Percentiles rank a stretch among this genome's conserved stretches.
phyloP scores from a whole-genome alignment of 306 rosid genomes.

The Arachis hypogaea region DNA sequence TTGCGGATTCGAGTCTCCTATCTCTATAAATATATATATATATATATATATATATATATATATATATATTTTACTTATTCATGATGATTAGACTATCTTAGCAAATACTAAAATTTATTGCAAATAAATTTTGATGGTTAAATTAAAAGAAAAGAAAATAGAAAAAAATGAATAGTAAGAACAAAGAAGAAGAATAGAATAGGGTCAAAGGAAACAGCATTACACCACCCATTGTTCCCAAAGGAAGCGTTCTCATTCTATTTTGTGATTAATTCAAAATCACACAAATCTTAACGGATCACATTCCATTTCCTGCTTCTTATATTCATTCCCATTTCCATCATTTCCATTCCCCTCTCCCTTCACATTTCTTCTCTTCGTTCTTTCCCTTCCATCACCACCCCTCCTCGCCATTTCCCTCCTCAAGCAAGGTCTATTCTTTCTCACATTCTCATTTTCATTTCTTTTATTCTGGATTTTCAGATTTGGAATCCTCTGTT shows the following conservation, averaged over 20 bases:
- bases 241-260: background rate
- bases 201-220: no score
- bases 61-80: no score
- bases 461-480: background rate
- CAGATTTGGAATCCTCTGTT: background rate
- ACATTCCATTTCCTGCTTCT: constrained; percentile 44
- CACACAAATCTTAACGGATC: constrained; percentile 58
- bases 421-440: constrained; percentile 53
- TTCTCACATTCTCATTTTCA: background rate
- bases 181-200: no score
- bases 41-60: no score
- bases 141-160: no score
- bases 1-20: no score
- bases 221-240: background rate
- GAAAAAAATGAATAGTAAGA: no score
- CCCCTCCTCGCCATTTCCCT: constrained; percentile 43
- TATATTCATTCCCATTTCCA: constrained; percentile 44
- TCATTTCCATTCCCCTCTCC: constrained; percentile 39
- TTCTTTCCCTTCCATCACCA: constrained; percentile 46
- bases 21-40: no score
- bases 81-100: no score
- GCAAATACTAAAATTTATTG: no score
- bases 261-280: constrained; percentile 31
- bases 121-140: no score
- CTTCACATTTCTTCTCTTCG: constrained; percentile 28